These are phyloP conservation scores for Lachnellula subtilissima DNA, from an alignment of 2,329 filamentous ascomycete genomes.

Conservation along the genomic window DNA sequence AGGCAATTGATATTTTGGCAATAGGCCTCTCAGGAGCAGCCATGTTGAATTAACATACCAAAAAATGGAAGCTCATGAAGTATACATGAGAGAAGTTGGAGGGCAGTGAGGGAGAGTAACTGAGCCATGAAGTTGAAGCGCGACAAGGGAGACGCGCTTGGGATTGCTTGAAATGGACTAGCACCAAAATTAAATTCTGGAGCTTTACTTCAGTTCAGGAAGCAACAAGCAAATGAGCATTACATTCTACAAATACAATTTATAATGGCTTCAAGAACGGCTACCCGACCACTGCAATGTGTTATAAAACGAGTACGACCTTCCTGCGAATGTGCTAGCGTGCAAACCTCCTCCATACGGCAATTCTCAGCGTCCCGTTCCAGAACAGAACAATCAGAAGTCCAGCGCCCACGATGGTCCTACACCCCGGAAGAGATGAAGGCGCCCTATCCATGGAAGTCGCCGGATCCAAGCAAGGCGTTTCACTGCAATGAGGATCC, in stretches of 20 bases:
- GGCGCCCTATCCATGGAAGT: conserved; percentile 56
- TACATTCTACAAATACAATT: not conserved
- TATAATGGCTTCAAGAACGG: conserved; percentile 44
- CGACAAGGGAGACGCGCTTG: conserved; percentile 12
- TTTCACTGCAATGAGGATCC: conserved; percentile 75
- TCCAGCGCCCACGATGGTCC: conserved; percentile 58
- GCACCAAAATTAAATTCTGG: conserved; percentile 18
- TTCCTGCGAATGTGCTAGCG: conserved; percentile 22
- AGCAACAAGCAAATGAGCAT: not conserved
- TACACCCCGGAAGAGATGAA: conserved; percentile 67
- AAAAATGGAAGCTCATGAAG: conserved; percentile 16
- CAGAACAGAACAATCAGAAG: conserved; percentile 27
- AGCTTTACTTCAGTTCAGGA: not conserved
- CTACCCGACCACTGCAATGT: conserved; percentile 37
- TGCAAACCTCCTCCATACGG: conserved; percentile 14
- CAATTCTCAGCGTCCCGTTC: conserved; percentile 24
- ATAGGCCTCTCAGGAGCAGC: conserved; percentile 22
- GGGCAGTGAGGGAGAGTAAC: not conserved
- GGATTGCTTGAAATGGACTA: conserved; percentile 14
- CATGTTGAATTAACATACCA: conserved; percentile 27
- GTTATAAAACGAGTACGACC: conserved; percentile 29
- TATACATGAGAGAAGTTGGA: not conserved
- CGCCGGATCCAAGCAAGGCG: conserved; percentile 47
- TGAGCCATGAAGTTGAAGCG: not conserved
- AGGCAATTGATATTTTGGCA: conserved; percentile 20